Percentiles rank a stretch among this genome's conserved stretches.
phyloP scores from a whole-genome alignment of 192 early-diverging fungal species.

The Coemansia umbellata region DNA sequence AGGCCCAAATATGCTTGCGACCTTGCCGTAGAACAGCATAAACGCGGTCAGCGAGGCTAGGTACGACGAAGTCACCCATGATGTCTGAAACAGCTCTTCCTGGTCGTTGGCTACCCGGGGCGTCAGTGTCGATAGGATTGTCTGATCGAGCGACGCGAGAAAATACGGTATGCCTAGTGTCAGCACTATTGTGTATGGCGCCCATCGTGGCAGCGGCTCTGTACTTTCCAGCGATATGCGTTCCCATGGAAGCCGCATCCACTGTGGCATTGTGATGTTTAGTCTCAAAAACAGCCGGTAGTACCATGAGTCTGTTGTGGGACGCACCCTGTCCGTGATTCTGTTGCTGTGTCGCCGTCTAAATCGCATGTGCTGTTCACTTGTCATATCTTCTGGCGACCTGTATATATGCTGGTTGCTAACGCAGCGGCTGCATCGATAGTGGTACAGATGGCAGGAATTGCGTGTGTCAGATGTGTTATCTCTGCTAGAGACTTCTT shows the following conservation, averaged over 20 bases:
- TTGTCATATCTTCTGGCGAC: not conserved
- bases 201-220: constrained; percentile 30
- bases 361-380: not conserved
- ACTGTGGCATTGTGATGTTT: constrained; percentile 13
- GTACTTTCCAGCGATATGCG: constrained; percentile 33
- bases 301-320: too few species aligned
- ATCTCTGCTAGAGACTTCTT: not conserved
- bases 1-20: constrained; percentile 70
- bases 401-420: not conserved
- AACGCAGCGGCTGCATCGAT: not conserved
- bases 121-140: constrained; percentile 66
- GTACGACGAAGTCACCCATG: constrained; percentile 64
- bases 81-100: constrained; percentile 53
- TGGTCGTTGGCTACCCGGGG: constrained; percentile 58
- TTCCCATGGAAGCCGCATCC: constrained; percentile 40
- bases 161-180: constrained; percentile 52
- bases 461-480: not conserved
- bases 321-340: too few species aligned
- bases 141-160: constrained; percentile 65
- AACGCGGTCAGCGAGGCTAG: constrained; percentile 56
- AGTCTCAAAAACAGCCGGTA: too few species aligned
- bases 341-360: not conserved
- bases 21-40: constrained; percentile 64
- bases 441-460: not conserved
- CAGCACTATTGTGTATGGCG: constrained; percentile 34